These are phyloP conservation scores for Penicillium parvum DNA, from an alignment of 495 filamentous ascomycete genomes.

Conservation along the genomic window DNA sequence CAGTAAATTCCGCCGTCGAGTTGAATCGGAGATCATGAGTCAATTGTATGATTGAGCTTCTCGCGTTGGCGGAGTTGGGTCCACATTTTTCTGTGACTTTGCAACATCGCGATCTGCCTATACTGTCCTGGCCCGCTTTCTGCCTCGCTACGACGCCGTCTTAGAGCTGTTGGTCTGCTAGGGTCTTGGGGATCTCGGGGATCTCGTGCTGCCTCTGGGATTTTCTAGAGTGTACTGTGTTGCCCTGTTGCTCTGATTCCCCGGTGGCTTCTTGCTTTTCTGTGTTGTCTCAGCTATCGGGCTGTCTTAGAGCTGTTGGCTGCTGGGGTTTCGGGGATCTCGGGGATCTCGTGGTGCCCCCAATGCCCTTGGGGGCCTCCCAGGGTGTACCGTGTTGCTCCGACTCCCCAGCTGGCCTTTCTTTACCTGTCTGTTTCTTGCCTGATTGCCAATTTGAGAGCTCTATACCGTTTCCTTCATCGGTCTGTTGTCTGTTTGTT, in stretches of 20 bases:
- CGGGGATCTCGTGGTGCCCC: too few relatives aligned
- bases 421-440: slow-evolving; percentile 1
- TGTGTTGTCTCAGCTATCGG: neutral
- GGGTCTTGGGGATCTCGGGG: too few relatives aligned
- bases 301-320: neutral
- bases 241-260: too few relatives aligned
- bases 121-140: neutral
- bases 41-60: slow-evolving; percentile 21
- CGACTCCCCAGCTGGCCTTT: too few relatives aligned
- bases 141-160: neutral
- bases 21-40: neutral
- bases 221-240: too few relatives aligned
- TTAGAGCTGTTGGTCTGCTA: slow-evolving; percentile 8
- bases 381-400: too few relatives aligned
- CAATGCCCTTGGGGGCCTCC: too few relatives aligned
- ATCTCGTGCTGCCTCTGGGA: too few relatives aligned
- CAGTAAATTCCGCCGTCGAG: slow-evolving; percentile 52
- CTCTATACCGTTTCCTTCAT: slow-evolving; percentile 25
- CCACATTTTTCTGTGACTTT: slow-evolving; percentile 16
- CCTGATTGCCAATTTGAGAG: slow-evolving; percentile 29
- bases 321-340: neutral
- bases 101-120: slow-evolving; percentile 16
- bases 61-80: slow-evolving; percentile 20
- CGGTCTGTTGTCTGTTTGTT: slow-evolving; percentile 12
- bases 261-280: too few relatives aligned